Base-by-base conservation (phyloP, 2,329 filamentous ascomycete genomes). In the Ophiobolus disseminans region DNA sequence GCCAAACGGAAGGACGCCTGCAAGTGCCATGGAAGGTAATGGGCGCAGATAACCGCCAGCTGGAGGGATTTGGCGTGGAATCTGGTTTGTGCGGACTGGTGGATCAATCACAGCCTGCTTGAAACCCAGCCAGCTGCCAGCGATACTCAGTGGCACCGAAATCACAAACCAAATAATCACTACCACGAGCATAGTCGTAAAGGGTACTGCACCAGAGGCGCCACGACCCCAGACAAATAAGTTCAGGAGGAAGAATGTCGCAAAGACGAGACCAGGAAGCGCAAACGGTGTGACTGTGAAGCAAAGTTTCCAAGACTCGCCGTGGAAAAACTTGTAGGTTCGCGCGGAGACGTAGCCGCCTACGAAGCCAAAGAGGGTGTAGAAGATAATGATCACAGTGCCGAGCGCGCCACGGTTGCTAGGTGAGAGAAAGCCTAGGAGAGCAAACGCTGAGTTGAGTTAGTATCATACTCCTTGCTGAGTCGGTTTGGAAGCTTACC, bases 91-190 rank as follows among this genome's bases (percentile, higher is more conserved):
- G 64, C 90, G 89, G 19, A 96, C 92, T 0, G 94, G 93, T 1
- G 91, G 77, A 66, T 91, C 85, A 43, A 95, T 80, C 10, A 83
- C 80, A 64, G 82, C 57, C 52, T 76, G 71, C 45, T 88, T 90
- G 81, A 97, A 97, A 23, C 91, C 94, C 34, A 97, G 73, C 91
- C 92, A 99, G 35, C 91, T 96, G 43, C 94, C 94, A 6, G 86
- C 87, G 52, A 96, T 83, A 21, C 91, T 96, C 34, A 97, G 82
- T 5, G 94, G 94, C 2, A 97, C 88, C 28, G 91, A 96, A 71
- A 99, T 96, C 68, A 97, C 72, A 75, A 99, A 99, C 94, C 94
- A 99, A 68, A 99, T 97, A 56, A 83, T 82, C 37, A 99, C 82
- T 48, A 97, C 86, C 45, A 96, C 89, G 34, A 99, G 81, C 94